A percentile compares a stretch with the other conserved stretches of the same genome.
These are phyloP conservation scores for Lanmaoa pseudosensibilis DNA, from an alignment of 768 basidiomycete species.

Conservation along the genomic window DNA sequence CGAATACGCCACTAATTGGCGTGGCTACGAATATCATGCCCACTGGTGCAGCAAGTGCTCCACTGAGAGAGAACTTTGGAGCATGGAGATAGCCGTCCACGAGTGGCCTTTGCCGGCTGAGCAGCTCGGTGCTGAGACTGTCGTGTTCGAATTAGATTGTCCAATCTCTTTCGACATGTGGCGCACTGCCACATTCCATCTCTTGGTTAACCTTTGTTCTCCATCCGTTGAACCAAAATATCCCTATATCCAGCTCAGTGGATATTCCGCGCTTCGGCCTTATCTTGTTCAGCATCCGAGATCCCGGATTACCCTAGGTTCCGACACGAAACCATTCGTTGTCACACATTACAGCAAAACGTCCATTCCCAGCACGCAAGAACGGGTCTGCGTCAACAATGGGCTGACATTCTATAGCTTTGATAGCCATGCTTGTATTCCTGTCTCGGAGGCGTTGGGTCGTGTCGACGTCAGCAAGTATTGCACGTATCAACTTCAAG, in stretches of 20 bases:
- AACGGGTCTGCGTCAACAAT: conserved; percentile 34
- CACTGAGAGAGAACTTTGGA: conserved; percentile 13
- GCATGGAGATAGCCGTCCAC: conserved; percentile 35
- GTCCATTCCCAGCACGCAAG: conserved; percentile 16
- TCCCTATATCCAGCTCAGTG: conserved; percentile 15
- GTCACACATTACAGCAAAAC: conserved; percentile 14
- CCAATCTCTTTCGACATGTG: conserved; percentile 44
- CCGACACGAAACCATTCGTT: conserved; percentile 24
- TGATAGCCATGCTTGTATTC: conserved; percentile 20
- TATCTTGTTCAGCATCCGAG: conserved; percentile 18
- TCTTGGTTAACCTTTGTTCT: conserved; percentile 39
- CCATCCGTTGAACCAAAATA: background rate
- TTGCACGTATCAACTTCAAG: conserved; percentile 37
- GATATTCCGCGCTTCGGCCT: conserved; percentile 10
- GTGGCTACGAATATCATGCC: background rate
- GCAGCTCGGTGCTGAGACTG: conserved; percentile 21
- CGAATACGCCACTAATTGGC: background rate
- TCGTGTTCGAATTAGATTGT: conserved; percentile 44
- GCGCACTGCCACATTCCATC: conserved; percentile 41
- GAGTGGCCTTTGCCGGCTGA: conserved; percentile 49
- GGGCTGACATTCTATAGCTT: conserved; percentile 34
- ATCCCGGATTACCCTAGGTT: conserved; percentile 24
- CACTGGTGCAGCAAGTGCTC: conserved; percentile 33
- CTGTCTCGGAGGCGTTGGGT: conserved; percentile 17
- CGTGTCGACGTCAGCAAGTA: conserved; percentile 11